Evolutionary conservation across 2,329 filamentous ascomycete genomes (phyloP), one percentile per base, ranked within the genome.

Genomic region (Fusarium kyushuense): DNA sequence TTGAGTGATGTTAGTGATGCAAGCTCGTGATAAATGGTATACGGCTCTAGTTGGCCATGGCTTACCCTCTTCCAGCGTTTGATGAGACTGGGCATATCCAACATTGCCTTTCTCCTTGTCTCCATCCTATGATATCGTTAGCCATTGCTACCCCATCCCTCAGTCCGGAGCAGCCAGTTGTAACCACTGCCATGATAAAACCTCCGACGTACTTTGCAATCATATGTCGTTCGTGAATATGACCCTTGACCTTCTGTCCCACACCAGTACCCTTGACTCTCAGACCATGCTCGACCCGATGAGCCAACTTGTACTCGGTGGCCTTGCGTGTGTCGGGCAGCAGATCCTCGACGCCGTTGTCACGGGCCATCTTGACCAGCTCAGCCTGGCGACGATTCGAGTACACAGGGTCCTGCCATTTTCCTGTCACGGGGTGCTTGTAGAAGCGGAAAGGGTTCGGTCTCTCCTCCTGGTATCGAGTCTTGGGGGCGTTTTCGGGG

Each of bases 201-300:
- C 32, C 12, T 7, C n/a, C 56, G 16, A 84, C 88, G 68, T 88
- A 89, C 84, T 90, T 89, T 65, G 87, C 84, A 81, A 92, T 90
- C 83, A 97, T 84, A 75, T 91, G 91, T 77, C 96, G 89, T 85
- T 99, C 96, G 89, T 94, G 92, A 74, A 89, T 86, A 81, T 97
- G 95, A 79, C 96, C 96, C 90, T 98, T 99, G 79, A 97, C 95
- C 80, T 87, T 90, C 82, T 97, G 90, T 59, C 94, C 95, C 71
- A 93, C 89, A 84, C 96, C 95, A 2, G 95, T 98, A 74, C 95
- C 95, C 87, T 94, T 95, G 60, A 97, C 92, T 66, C 90, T 86
- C 79, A 97, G 78, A 49, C 94, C 95, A 69, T 90, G 86, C 83
- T 96, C 92, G 60, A 93, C 87, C 59, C 92, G 84, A 78, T 89